Conservation (phyloP, 805 yeast genomes). For the Torulaspora maleeae region DNA sequence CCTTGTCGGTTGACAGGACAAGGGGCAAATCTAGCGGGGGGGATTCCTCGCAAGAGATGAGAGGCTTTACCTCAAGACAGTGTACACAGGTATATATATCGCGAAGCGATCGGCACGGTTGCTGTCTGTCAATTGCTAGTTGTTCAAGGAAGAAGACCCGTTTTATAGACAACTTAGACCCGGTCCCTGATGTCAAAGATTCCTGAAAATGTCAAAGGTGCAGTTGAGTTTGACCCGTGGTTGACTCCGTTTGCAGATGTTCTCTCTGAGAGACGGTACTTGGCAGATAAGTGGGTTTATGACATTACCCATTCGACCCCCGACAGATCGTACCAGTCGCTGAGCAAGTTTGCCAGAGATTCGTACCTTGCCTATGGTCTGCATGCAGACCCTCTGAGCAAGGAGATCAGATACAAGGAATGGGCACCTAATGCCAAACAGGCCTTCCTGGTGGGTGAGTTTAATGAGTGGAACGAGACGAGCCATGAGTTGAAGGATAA, state of each 20-base stretch:
- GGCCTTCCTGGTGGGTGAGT: constrained; percentile 86
- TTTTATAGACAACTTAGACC: not conserved
- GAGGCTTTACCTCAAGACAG: not conserved
- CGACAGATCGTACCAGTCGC: constrained; percentile 56
- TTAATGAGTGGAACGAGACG: constrained; percentile 72
- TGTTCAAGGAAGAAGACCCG: no score
- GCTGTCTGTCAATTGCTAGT: not conserved
- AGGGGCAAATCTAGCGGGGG: constrained; percentile 5
- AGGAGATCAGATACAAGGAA: constrained; percentile 61
- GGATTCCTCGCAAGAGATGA: constrained; percentile 2
- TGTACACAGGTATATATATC: not conserved
- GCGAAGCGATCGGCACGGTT: not conserved
- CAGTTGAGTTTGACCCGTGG: constrained; percentile 80
- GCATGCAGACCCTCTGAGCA: constrained; percentile 50
- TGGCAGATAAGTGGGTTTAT: constrained; percentile 60
- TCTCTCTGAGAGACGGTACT: constrained; percentile 59
- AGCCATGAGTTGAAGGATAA: constrained; percentile 48
- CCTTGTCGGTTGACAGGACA: constrained; percentile 5
- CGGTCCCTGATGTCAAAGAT: constrained; percentile 12
- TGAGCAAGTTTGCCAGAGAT: constrained; percentile 60
- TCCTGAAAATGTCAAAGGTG: constrained; percentile 47
- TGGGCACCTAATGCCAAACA: constrained; percentile 85
- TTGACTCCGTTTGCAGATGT: constrained; percentile 71
- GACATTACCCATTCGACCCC: constrained; percentile 38
- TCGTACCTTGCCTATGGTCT: constrained; percentile 76